Percentiles rank a stretch among this genome's conserved stretches.
These are phyloP conservation scores for Corrigiola litoralis DNA, from an alignment of 179 eudicot genomes.

Conservation along the genomic window DNA sequence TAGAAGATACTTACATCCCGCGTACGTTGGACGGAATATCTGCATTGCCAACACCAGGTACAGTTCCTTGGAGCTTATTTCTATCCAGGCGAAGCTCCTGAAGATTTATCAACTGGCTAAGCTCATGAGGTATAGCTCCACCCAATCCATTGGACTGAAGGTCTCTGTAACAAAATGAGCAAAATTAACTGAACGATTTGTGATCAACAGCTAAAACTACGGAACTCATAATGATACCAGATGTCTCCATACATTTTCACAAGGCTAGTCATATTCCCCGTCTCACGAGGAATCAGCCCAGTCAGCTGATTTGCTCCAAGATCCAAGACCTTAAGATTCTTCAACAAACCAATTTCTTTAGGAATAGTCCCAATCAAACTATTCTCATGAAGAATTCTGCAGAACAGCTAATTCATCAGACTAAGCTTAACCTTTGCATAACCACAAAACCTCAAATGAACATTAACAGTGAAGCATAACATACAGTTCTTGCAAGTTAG, in stretches of 20 bases:
- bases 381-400: conserved; percentile 78
- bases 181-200: conserved; percentile 3
- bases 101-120: conserved; percentile 58
- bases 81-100: conserved; percentile 77
- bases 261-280: conserved; percentile 61
- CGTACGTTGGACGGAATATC: conserved; percentile 23
- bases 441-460: conserved; percentile 2
- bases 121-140: conserved; percentile 61
- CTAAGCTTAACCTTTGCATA: not conserved
- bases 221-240: not conserved
- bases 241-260: conserved; percentile 47
- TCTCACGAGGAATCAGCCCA: conserved; percentile 73
- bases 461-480: conserved; percentile 13
- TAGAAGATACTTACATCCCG: conserved; percentile 52
- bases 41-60: conserved; percentile 52
- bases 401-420: conserved; percentile 4
- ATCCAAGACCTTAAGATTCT: conserved; percentile 65
- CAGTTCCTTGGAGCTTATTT: conserved; percentile 71
- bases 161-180: conserved; percentile 43
- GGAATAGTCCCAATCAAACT: conserved; percentile 73
- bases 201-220: not conserved
- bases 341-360: conserved; percentile 66
- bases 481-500: conserved; percentile 72
- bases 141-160: conserved; percentile 76
- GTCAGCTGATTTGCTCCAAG: conserved; percentile 70